phyloP scores from a whole-genome alignment of 768 basidiomycete species.

The Pleurotus giganteus region DNA sequence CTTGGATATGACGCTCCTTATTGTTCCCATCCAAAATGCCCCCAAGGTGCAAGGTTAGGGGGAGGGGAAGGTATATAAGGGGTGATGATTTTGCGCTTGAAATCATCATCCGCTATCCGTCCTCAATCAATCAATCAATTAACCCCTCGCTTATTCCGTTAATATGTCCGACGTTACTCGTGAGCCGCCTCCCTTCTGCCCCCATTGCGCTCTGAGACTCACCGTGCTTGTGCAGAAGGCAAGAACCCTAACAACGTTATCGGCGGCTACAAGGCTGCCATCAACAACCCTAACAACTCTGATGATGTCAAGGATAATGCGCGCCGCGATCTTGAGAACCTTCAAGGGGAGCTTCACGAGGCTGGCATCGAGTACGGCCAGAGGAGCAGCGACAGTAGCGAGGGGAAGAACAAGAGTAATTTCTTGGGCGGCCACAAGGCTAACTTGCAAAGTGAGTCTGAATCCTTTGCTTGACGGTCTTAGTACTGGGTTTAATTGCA shows the following conservation, averaged over 20 bases:
- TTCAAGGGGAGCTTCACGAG: neutral
- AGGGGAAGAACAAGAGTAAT: slow-evolving; percentile 5
- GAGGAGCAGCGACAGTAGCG: neutral
- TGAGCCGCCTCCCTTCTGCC: neutral
- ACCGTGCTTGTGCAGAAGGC: neutral
- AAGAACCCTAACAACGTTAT: slow-evolving; percentile 1
- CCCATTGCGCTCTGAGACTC: neutral
- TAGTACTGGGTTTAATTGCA: neutral
- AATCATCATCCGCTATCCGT: too few relatives aligned
- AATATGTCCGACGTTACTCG: neutral
- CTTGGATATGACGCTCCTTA: too few relatives aligned
- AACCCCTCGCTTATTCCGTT: too few relatives aligned
- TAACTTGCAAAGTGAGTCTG: neutral
- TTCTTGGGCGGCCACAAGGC: slow-evolving; percentile 9
- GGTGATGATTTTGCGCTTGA: too few relatives aligned
- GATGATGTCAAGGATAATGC: neutral
- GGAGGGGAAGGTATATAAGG: too few relatives aligned
- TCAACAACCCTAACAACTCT: slow-evolving; percentile 5
- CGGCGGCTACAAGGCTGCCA: slow-evolving; percentile 3
- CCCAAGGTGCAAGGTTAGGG: too few relatives aligned
- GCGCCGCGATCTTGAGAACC: neutral
- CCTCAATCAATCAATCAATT: too few relatives aligned
- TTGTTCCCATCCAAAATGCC: too few relatives aligned
- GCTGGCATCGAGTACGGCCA: neutral
- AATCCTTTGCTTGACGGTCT: neutral